Evolutionary conservation across 148 eudicot species (phyloP).

Genomic region (Dysphania ambrosioides): DNA sequence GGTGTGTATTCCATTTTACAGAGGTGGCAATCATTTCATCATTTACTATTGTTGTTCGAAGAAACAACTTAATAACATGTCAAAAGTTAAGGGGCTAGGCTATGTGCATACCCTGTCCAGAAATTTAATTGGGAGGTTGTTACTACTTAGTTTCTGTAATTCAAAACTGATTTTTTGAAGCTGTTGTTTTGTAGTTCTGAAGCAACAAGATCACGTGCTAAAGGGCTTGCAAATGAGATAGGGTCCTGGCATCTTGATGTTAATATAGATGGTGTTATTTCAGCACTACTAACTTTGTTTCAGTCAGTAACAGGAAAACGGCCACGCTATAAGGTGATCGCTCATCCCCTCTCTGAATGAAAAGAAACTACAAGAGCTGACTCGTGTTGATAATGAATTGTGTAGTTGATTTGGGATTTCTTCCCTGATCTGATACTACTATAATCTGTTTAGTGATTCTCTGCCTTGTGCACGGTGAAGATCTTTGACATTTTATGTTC

Average conservation of each 20-base stretch:
- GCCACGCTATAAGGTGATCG: slow-evolving; percentile 74
- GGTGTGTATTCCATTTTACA: neutral
- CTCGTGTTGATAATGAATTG: neutral
- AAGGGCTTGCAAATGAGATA: slow-evolving; percentile 75
- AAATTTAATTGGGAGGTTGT: neutral
- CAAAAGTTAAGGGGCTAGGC: neutral
- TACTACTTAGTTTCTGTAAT: neutral
- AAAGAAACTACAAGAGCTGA: neutral
- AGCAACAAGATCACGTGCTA: slow-evolving; percentile 73
- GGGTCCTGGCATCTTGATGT: slow-evolving; percentile 97
- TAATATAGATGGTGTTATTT: slow-evolving; percentile 70
- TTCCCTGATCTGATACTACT: neutral
- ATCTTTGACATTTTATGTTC: too few relatives aligned
- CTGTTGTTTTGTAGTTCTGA: slow-evolving; percentile 55
- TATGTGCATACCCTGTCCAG: neutral
- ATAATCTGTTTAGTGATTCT: too few relatives aligned
- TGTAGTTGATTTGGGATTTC: neutral
- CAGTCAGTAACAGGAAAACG: slow-evolving; percentile 84
- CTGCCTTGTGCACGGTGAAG: too few relatives aligned
- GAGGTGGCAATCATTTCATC: neutral
- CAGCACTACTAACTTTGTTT: slow-evolving; percentile 68
- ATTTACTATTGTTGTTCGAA: neutral
- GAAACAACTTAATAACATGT: neutral
- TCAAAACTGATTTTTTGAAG: neutral
- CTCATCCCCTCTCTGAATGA: neutral